Base-by-base conservation (phyloP, 495 filamentous ascomycete genomes). In the Penicillium taxi region DNA sequence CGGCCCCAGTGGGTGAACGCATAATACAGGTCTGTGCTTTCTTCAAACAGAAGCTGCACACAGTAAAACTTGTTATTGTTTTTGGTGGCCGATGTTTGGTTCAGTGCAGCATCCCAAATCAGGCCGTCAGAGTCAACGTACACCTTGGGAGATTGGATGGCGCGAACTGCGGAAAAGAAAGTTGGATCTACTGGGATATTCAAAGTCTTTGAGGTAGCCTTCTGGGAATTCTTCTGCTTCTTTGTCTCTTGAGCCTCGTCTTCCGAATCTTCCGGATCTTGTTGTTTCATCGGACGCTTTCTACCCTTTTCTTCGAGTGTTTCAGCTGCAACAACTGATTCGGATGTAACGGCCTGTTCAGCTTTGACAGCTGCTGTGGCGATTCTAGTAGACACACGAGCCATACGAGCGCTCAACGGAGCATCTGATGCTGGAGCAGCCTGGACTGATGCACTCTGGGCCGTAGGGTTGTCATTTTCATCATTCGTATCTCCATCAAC, bases 61-160 rank as follows among this genome's bases (percentile, higher is more conserved):
- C 74, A 69, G 44, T 84, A 86, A 52, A 87, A 86, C 34, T 87
- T 87, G 56, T 85, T 86, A 41, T 77, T 77, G 39, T 82, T 83
- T 11, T 59, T 52, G 5, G 64, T 53, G 1, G 81, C 48, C 21
- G 59, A 56, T 5, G 68, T 72, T 32, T 72, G 67, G 33, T 71
- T 73, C 9, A 74, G 39, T 4, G 68, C 66, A 4, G 67, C 69
- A 47, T 74, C 70, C 61, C 65, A 88, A 18, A 90, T 82, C 19
- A 80, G 54, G 2, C 75, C 74, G 1, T 66, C 35, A 0, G 59
- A 32, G 42, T 81, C 82, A 35, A 89, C 78, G 48, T 81, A 78
- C 24, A 93, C 84, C 3, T 26, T 14, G n/a, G 42, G 20, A 22
- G 8, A 4, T 19, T 9, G 14, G 13, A 2, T 6, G 14, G 1